phyloP scores from a whole-genome alignment of 441 rosid genomes.

The Euphorbia celastroides region DNA sequence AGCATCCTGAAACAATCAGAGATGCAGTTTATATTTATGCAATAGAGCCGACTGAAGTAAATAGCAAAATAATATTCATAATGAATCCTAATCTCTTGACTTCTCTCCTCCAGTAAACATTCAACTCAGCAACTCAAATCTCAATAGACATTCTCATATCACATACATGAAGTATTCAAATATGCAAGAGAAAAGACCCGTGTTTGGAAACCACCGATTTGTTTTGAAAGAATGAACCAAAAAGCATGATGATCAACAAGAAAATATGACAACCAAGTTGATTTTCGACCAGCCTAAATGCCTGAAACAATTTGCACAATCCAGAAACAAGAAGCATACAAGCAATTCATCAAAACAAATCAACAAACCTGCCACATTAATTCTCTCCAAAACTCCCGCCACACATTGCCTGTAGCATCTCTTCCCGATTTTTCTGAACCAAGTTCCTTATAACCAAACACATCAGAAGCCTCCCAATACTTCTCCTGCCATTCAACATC shows the following conservation, averaged over 20 bases:
- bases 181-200: not conserved
- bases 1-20: slow-evolving; percentile 37
- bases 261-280: too few relatives aligned
- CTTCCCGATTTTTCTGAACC: slow-evolving; percentile 97
- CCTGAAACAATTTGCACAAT: not conserved
- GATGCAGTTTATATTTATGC: not conserved
- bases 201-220: not conserved
- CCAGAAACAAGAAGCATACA: slow-evolving; percentile 3
- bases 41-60: not conserved
- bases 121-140: not conserved
- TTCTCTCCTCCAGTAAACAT: not conserved
- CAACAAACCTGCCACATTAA: slow-evolving; percentile 76
- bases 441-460: slow-evolving; percentile 84
- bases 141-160: not conserved
- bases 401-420: slow-evolving; percentile 71
- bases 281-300: too few relatives aligned
- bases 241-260: too few relatives aligned
- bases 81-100: not conserved
- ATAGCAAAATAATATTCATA: not conserved
- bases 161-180: not conserved
- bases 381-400: slow-evolving; percentile 92
- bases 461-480: slow-evolving; percentile 96
- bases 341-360: slow-evolving; percentile 1
- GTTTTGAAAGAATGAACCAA: too few relatives aligned
- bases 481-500: slow-evolving; percentile 92